Evolutionary conservation across 352 stramenopile species (phyloP).

Genomic region (Pythium chondricola): DNA sequence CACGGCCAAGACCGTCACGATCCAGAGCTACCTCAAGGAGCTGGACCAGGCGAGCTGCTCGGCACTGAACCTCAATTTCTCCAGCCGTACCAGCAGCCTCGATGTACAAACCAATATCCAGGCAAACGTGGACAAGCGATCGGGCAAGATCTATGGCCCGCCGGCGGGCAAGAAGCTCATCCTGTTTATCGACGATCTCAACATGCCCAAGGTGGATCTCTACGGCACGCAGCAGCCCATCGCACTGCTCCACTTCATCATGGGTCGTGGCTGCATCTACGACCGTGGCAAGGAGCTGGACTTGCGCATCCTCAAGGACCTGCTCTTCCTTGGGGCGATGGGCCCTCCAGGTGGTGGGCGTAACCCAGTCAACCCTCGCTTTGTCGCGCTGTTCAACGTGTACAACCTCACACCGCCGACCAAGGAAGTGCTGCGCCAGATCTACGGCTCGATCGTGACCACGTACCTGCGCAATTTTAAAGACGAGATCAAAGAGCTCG

Average conservation of each 20-base stretch:
- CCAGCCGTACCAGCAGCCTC: constrained; percentile 87
- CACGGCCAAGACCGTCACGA: constrained; percentile 94
- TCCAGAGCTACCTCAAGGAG: constrained; percentile 90
- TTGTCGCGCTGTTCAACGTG: constrained; percentile 94
- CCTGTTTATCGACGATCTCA: constrained; percentile 95
- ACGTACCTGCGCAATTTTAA: constrained; percentile 87
- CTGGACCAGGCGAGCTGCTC: constrained; percentile 66
- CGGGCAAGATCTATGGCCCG: constrained; percentile 92
- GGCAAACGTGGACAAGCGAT: constrained; percentile 94
- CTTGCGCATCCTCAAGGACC: constrained; percentile 89
- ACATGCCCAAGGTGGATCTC: constrained; percentile 95
- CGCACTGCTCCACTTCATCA: constrained; percentile 91
- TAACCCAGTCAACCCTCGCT: constrained; percentile 93
- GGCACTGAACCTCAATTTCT: constrained; percentile 90
- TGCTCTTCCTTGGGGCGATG: constrained; percentile 94
- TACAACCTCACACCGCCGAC: constrained; percentile 93
- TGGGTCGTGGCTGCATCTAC: constrained; percentile 90
- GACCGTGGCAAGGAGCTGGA: constrained; percentile 94
- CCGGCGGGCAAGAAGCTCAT: constrained; percentile 91
- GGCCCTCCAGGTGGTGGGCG: constrained; percentile 90
- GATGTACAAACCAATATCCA: constrained; percentile 95
- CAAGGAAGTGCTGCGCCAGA: constrained; percentile 86
- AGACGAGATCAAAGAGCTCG: constrained; percentile 76
- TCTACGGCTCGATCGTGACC: constrained; percentile 92
- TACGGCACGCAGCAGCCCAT: constrained; percentile 96